These are phyloP conservation scores for Galerina marginata DNA, from an alignment of 768 basidiomycete species.

Conservation along the genomic window DNA sequence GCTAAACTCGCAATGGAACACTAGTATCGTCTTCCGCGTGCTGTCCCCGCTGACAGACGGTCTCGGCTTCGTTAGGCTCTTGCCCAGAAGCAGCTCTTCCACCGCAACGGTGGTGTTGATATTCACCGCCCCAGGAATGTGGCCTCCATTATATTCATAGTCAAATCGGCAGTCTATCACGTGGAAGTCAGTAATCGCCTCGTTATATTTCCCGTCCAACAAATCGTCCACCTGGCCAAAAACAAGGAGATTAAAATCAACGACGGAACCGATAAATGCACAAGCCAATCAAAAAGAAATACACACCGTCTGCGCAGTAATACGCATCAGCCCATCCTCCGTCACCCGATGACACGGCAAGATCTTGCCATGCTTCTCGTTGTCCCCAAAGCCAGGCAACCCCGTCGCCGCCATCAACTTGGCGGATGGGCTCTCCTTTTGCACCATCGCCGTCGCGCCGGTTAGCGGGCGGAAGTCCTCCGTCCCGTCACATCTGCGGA, in stretches of 20 bases:
- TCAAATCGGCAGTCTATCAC: conserved; percentile 98
- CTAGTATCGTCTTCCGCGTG: conserved; percentile 78
- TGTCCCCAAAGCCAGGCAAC: conserved; percentile 88
- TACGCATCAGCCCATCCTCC: conserved; percentile 95
- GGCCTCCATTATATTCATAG: conserved; percentile 94
- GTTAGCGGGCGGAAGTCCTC: conserved; percentile 80
- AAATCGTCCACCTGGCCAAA: conserved; percentile 71
- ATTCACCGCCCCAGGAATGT: conserved; percentile 91
- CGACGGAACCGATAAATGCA: neutral
- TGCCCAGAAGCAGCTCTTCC: conserved; percentile 79
- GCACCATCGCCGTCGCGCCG: conserved; percentile 61
- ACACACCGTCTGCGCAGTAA: conserved; percentile 79
- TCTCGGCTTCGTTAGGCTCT: conserved; percentile 56
- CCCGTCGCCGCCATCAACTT: conserved; percentile 60
- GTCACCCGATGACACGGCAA: conserved; percentile 92
- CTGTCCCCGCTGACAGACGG: conserved; percentile 78
- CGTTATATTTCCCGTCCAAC: conserved; percentile 73
- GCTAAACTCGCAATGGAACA: conserved; percentile 99
- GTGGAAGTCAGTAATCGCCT: conserved; percentile 69
- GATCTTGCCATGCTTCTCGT: conserved; percentile 91
- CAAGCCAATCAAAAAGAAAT: neutral
- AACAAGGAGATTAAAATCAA: conserved; percentile 16
- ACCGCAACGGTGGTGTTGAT: conserved; percentile 81
- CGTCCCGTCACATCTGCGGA: conserved; percentile 80
- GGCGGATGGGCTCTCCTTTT: conserved; percentile 62